These are phyloP conservation scores for Rhizopogon vinicolor DNA, from an alignment of 768 basidiomycete genomes.

Conservation along the genomic window DNA sequence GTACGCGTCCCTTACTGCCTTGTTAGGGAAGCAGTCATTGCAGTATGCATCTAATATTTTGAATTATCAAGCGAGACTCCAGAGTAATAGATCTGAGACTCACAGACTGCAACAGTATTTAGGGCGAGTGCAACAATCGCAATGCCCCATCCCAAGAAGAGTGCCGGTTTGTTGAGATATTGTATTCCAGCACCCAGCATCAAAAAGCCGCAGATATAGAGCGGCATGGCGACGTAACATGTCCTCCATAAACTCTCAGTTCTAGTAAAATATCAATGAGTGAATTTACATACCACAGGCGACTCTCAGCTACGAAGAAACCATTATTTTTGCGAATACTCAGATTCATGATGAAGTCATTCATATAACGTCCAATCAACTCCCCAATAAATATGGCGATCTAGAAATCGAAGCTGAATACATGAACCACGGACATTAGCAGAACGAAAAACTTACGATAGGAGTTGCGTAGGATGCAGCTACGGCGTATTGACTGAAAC, in stretches of 20 bases:
- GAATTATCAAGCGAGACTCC: background rate
- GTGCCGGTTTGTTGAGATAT: slow-evolving; percentile 19
- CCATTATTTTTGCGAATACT: slow-evolving; percentile 42
- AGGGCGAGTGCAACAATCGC: slow-evolving; percentile 31
- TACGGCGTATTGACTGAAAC: slow-evolving; percentile 36
- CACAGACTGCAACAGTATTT: slow-evolving; percentile 37
- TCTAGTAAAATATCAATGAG: no score
- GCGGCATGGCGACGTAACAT: slow-evolving; percentile 35
- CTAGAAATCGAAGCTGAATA: slow-evolving; percentile 15
- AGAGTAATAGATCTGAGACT: slow-evolving; percentile 4
- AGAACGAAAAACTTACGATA: slow-evolving; percentile 26
- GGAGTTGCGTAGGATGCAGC: slow-evolving; percentile 41
- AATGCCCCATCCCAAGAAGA: slow-evolving; percentile 43
- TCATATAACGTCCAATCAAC: slow-evolving; percentile 43
- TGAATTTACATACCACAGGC: slow-evolving; percentile 30
- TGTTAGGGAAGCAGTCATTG: slow-evolving; percentile 33
- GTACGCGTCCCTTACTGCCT: slow-evolving; percentile 13
- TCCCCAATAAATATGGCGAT: slow-evolving; percentile 49
- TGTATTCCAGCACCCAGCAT: slow-evolving; percentile 36
- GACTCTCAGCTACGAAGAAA: slow-evolving; percentile 50
- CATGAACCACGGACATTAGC: no score
- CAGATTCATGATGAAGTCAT: slow-evolving; percentile 45
- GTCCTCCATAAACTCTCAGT: slow-evolving; percentile 17
- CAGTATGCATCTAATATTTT: slow-evolving; percentile 29
- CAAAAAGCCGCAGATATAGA: slow-evolving; percentile 39